These are phyloP conservation scores for Leishmania braziliensis DNA, from an alignment of 208 protist species.

Conservation along the genomic window DNA sequence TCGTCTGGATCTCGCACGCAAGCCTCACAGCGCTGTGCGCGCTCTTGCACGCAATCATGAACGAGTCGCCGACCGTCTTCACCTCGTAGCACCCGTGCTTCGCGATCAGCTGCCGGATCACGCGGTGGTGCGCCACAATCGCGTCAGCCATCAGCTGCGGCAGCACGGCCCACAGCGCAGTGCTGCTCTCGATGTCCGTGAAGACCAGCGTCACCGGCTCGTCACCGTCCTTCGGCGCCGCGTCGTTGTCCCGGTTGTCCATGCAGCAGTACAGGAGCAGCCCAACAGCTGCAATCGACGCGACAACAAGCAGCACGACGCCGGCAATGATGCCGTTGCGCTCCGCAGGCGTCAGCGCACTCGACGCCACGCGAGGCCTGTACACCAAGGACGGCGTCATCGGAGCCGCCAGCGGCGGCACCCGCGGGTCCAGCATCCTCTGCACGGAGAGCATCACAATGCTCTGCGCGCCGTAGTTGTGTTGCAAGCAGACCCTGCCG, in stretches of 20 bases:
- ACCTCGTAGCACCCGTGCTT: constrained; percentile 45
- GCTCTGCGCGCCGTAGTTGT: constrained; percentile 56
- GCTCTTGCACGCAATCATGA: constrained; percentile 64
- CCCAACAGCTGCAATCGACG: constrained; percentile 13
- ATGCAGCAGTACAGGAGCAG: constrained; percentile 28
- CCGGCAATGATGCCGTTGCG: constrained; percentile 38
- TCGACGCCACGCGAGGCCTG: background rate
- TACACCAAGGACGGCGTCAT: constrained; percentile 49
- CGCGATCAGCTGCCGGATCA: constrained; percentile 65
- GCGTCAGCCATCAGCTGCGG: constrained; percentile 61
- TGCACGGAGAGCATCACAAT: constrained; percentile 35
- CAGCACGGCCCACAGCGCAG: constrained; percentile 69
- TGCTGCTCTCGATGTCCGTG: constrained; percentile 83
- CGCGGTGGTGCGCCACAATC: constrained; percentile 64
- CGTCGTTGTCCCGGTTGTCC: constrained; percentile 42
- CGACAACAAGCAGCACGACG: constrained; percentile 10
- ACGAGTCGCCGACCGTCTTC: constrained; percentile 44
- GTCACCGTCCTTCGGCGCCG: constrained; percentile 44
- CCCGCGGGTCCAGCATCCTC: constrained; percentile 30
- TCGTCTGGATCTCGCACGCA: constrained; percentile 51
- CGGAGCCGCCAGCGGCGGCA: constrained; percentile 1
- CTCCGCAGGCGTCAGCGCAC: constrained; percentile 23
- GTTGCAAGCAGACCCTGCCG: constrained; percentile 13
- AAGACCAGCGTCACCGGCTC: constrained; percentile 69
- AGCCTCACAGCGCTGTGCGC: constrained; percentile 43